These are phyloP conservation scores for Salix purpurea DNA, from an alignment of 345 rosid species.

Conservation along the genomic window DNA sequence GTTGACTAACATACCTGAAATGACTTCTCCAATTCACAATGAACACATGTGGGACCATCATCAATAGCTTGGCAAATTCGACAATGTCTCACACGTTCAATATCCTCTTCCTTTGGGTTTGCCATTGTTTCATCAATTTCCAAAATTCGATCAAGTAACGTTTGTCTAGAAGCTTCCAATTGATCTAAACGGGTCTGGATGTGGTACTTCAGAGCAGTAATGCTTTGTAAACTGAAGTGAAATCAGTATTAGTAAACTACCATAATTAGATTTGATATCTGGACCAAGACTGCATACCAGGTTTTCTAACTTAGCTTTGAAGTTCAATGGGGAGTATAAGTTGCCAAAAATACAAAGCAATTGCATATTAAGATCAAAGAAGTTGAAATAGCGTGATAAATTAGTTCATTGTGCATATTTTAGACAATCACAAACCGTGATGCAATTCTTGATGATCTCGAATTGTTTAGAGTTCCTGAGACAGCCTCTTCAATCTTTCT, in stretches of 20 bases:
- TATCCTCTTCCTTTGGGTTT: constrained; percentile 71
- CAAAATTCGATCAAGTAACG: constrained; percentile 52
- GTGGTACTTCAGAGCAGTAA: constrained; percentile 72
- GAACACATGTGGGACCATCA: constrained; percentile 77
- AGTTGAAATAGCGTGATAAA: too few species aligned
- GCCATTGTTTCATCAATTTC: constrained; percentile 80
- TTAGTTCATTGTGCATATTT: too few species aligned
- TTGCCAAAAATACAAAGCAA: too few species aligned
- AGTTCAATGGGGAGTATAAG: too few species aligned
- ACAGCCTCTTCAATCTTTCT: constrained; percentile 85
- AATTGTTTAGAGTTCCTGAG: constrained; percentile 52
- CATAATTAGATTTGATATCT: constrained; percentile 2
- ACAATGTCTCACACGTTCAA: constrained; percentile 67
- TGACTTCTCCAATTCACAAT: constrained; percentile 77
- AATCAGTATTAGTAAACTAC: constrained; percentile 20
- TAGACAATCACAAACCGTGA: constrained; percentile 40
- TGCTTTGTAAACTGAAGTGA: constrained; percentile 61
- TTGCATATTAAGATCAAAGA: too few species aligned
- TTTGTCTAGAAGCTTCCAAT: constrained; percentile 63
- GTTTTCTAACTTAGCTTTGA: too few species aligned
- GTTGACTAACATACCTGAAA: constrained; percentile 56
- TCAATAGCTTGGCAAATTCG: constrained; percentile 55
- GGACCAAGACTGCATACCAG: background rate
- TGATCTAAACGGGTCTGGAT: constrained; percentile 74
- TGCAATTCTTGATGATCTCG: constrained; percentile 45